phyloP scores from a whole-genome alignment of 257 asterid genomes.

The Primulina tabacum region DNA sequence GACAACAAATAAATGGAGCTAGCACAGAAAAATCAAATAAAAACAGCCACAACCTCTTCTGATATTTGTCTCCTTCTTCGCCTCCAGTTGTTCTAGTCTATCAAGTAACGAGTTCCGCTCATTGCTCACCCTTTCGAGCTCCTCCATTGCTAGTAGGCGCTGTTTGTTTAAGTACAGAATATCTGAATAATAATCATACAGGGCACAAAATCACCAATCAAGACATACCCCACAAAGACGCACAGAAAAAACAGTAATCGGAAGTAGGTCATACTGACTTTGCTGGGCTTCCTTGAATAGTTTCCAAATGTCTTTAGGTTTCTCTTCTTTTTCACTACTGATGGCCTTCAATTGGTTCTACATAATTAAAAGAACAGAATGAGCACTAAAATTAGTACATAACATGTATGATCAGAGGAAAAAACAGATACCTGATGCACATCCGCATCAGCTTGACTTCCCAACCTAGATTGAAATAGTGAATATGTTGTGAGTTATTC shows the following conservation, averaged over 20 bases:
- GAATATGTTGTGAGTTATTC: conserved; percentile 22
- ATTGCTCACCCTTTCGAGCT: conserved; percentile 55
- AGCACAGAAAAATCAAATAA: conserved; percentile 22
- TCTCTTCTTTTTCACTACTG: conserved; percentile 33
- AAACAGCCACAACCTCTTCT: conserved; percentile 42
- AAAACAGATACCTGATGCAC: conserved; percentile 37
- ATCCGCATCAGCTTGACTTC: conserved; percentile 32
- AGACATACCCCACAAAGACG: conserved; percentile 3
- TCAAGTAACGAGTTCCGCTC: conserved; percentile 51
- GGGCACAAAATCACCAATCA: conserved; percentile 18
- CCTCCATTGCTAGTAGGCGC: conserved; percentile 69
- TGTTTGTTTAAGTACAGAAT: conserved; percentile 64
- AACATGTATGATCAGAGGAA: conserved; percentile 5
- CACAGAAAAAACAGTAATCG: conserved; percentile 10
- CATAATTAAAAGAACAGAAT: conserved; percentile 16
- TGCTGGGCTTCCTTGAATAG: conserved; percentile 73
- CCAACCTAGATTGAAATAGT: conserved; percentile 37
- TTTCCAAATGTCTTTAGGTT: conserved; percentile 54
- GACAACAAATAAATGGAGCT: conserved; percentile 13
- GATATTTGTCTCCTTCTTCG: conserved; percentile 28
- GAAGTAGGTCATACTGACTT: conserved; percentile 40
- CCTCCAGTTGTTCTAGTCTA: conserved; percentile 51
- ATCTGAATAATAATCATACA: conserved; percentile 47
- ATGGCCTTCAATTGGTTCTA: conserved; percentile 36
- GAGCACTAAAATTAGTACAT: conserved; percentile 13